Evolutionary conservation across 345 rosid species (phyloP).

Genomic region (Melaleuca alternifolia): DNA sequence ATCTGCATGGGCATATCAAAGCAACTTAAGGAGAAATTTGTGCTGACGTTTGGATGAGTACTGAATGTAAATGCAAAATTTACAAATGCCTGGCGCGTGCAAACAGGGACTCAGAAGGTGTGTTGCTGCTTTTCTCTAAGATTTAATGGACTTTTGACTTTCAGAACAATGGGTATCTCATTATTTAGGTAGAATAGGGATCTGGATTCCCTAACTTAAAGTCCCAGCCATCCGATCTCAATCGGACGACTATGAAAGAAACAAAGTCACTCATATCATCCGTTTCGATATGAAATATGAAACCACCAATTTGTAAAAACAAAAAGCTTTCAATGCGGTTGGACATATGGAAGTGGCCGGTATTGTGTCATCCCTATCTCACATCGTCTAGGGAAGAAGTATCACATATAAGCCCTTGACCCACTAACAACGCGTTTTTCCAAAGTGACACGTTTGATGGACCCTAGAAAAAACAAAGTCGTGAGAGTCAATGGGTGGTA

Average conservation of each 20-base stretch:
- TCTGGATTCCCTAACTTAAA: no score
- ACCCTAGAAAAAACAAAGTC: no score
- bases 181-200: neutral
- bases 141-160: neutral
- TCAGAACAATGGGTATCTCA: neutral
- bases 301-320: neutral
- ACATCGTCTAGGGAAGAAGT: no score
- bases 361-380: no score
- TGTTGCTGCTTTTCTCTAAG: accelerated
- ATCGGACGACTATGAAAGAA: no score
- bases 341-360: neutral
- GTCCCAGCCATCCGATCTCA: no score
- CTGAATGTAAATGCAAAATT: neutral
- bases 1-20: neutral
- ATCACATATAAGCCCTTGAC: no score
- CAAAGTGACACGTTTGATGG: no score
- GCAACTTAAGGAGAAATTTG: neutral
- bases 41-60: neutral
- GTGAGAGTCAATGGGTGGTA: no score
- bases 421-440: no score
- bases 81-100: accelerated
- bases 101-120: accelerated
- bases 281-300: accelerated
- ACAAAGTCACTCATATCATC: no score
- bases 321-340: neutral